Conservation (phyloP, 192 early-diverging fungal genomes). For the Funneliformis geosporum region DNA sequence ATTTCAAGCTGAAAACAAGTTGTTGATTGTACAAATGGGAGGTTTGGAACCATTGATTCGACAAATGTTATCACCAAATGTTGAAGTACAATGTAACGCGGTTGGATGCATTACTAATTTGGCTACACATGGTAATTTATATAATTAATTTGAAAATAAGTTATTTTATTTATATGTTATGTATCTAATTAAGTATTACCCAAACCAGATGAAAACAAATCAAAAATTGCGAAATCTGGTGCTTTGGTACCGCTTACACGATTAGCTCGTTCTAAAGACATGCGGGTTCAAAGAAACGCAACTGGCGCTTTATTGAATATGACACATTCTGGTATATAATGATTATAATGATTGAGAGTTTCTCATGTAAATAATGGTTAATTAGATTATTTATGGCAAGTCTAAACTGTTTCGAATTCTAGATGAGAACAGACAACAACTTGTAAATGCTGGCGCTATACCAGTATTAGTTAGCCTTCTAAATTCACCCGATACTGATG, state of each 20-base stretch:
- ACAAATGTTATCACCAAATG: slow-evolving; percentile 82
- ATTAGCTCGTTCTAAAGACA: slow-evolving; percentile 76
- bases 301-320: slow-evolving; percentile 90
- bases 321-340: slow-evolving; percentile 72
- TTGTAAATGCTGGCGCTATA: slow-evolving; percentile 80
- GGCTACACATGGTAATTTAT: slow-evolving; percentile 69
- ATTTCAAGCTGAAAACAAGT: slow-evolving; percentile 73
- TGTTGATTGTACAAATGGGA: slow-evolving; percentile 81
- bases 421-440: slow-evolving; percentile 77
- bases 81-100: slow-evolving; percentile 92
- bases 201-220: slow-evolving; percentile 80
- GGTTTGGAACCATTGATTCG: slow-evolving; percentile 82
- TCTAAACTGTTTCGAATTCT: background rate
- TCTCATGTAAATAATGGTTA: background rate
- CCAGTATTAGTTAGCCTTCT: slow-evolving; percentile 80
- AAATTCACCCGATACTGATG: slow-evolving; percentile 75
- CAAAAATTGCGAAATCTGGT: slow-evolving; percentile 82
- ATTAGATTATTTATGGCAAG: background rate
- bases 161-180: background rate
- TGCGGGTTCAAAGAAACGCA: slow-evolving; percentile 87
- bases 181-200: slow-evolving; percentile 24
- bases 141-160: background rate
- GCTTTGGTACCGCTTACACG: slow-evolving; percentile 72
- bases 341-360: background rate
- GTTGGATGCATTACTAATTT: slow-evolving; percentile 94